phyloP scores from a whole-genome alignment of 495 filamentous ascomycete species.

The Penicillium daleae region DNA sequence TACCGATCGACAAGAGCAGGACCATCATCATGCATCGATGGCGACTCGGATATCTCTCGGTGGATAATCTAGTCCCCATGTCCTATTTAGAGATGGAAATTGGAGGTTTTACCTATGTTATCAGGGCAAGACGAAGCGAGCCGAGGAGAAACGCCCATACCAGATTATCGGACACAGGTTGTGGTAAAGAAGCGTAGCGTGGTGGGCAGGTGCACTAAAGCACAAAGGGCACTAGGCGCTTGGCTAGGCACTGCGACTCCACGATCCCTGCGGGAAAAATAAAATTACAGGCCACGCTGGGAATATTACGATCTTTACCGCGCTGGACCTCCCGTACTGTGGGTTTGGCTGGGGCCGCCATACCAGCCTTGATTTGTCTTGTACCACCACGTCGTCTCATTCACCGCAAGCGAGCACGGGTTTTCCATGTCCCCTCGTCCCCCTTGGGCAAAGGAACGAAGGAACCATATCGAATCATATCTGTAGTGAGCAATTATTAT shows the following conservation, averaged over 20 bases:
- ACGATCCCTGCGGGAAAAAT: constrained; percentile 27
- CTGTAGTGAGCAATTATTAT: neutral
- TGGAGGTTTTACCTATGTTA: neutral
- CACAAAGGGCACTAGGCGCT: constrained; percentile 23
- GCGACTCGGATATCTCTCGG: neutral
- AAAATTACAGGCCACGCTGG: neutral
- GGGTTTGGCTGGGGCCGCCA: constrained; percentile 4
- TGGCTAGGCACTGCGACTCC: constrained; percentile 13
- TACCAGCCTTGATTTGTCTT: constrained; percentile 12
- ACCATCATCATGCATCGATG: neutral
- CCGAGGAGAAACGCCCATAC: constrained; percentile 5
- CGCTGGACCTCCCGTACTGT: constrained; percentile 2
- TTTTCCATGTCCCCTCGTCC: neutral
- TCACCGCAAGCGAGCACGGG: constrained; percentile 10
- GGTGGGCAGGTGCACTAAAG: constrained; percentile 9
- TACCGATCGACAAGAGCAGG: neutral
- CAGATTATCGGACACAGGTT: constrained; percentile 21
- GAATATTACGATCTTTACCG: constrained; percentile 3
- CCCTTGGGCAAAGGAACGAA: neutral
- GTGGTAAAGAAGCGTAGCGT: constrained; percentile 24
- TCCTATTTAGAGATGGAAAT: neutral
- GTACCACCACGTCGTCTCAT: constrained; percentile 14
- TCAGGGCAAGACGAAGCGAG: constrained; percentile 2
- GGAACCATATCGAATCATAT: neutral
- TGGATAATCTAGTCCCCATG: neutral